A percentile compares a stretch with the other conserved stretches of the same genome.
These are phyloP conservation scores for Eucalyptus pauciflora DNA, from an alignment of 345 rosid species.

Conservation along the genomic window DNA sequence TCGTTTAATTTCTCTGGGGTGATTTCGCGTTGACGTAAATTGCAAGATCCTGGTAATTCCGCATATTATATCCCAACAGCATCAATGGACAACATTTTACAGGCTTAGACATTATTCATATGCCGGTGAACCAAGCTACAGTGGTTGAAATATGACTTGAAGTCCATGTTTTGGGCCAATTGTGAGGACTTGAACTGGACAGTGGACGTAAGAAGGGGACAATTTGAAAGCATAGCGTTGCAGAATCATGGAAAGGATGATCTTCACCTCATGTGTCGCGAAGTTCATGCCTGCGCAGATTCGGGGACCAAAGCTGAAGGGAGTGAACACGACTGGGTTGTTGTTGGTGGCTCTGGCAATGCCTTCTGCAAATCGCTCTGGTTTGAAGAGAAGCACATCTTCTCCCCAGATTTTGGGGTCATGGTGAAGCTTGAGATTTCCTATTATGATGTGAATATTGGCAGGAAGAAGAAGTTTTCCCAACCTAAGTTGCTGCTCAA, in stretches of 20 bases:
- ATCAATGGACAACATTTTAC: background rate
- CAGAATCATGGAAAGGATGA: conserved; percentile 26
- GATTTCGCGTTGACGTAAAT: no score
- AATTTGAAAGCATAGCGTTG: conserved; percentile 15
- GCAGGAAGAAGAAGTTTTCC: background rate
- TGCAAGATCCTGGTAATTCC: no score
- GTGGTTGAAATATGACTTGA: conserved; percentile 7
- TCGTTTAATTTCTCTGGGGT: no score
- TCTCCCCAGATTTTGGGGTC: background rate
- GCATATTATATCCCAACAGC: no score
- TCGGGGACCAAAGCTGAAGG: conserved; percentile 24
- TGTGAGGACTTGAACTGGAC: background rate
- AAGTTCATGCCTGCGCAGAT: conserved; percentile 24
- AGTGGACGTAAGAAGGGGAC: conserved; percentile 19
- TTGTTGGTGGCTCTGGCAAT: conserved; percentile 23
- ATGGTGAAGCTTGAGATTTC: background rate
- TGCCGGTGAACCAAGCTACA: background rate
- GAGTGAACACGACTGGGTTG: conserved; percentile 5
- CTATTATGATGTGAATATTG: background rate
- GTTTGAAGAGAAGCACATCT: background rate
- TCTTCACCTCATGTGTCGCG: conserved; percentile 14
- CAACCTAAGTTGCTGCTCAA: background rate
- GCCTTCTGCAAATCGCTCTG: background rate
- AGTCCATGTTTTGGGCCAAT: conserved; percentile 17
- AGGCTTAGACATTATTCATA: background rate